These are phyloP conservation scores for Bryum argenteum DNA, from an alignment of 225 moss, liverwort and hornwort genomes.

Conservation along the genomic window DNA sequence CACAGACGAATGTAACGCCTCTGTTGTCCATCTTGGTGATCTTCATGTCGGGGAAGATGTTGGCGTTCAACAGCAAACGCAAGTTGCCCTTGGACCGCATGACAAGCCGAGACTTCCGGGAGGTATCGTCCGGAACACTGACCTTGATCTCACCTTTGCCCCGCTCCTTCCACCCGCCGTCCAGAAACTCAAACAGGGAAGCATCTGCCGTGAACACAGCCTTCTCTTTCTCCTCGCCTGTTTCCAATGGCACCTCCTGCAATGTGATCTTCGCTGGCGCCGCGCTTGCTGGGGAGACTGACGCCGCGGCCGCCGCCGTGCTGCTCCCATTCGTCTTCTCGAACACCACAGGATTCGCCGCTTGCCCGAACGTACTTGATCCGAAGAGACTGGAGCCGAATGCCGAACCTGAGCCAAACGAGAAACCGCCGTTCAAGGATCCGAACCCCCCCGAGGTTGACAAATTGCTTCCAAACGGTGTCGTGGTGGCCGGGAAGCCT, in stretches of 20 bases:
- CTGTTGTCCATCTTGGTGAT: slow-evolving; percentile 90
- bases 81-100: slow-evolving; percentile 91
- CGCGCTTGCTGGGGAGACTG: slow-evolving; percentile 38
- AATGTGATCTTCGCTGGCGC: slow-evolving; percentile 55
- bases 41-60: slow-evolving; percentile 90
- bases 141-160: slow-evolving; percentile 86
- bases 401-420: slow-evolving; percentile 37
- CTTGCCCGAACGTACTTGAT: slow-evolving; percentile 34
- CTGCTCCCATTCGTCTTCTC: slow-evolving; percentile 33
- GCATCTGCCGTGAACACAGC: slow-evolving; percentile 82
- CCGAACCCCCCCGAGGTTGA: slow-evolving; percentile 53
- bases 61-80: slow-evolving; percentile 82
- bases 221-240: slow-evolving; percentile 94
- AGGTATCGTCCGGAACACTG: slow-evolving; percentile 72
- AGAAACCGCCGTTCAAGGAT: slow-evolving; percentile 39
- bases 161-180: slow-evolving; percentile 89
- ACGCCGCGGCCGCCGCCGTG: slow-evolving; percentile 47
- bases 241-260: slow-evolving; percentile 79
- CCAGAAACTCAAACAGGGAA: slow-evolving; percentile 76
- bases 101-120: slow-evolving; percentile 76
- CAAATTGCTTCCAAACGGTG: slow-evolving; percentile 52
- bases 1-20: slow-evolving; percentile 81
- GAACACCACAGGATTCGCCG: slow-evolving; percentile 26
- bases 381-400: slow-evolving; percentile 38
- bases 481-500: slow-evolving; percentile 59